phyloP scores from a whole-genome alignment of 2,329 filamentous ascomycete genomes.

The Aspergillus japonicus region DNA sequence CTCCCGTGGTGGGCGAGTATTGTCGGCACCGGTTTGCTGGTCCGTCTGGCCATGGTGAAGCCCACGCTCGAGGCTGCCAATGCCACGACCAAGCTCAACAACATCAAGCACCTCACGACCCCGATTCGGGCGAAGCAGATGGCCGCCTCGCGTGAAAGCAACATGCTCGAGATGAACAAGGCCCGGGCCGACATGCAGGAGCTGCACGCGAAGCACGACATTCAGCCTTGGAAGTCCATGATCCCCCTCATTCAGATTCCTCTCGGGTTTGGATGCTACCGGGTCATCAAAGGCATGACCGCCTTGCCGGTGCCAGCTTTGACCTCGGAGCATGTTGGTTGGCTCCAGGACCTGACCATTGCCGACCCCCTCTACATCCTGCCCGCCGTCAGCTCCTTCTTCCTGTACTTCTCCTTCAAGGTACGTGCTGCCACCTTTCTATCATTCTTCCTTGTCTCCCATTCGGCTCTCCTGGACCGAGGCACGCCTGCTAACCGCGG shows the following conservation, averaged over 20 bases:
- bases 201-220: conserved; percentile 56
- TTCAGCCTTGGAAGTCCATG: conserved; percentile 53
- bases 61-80: conserved; percentile 64
- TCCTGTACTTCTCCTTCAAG: conserved; percentile 60
- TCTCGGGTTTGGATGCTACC: conserved; percentile 78
- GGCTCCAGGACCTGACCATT: conserved; percentile 75
- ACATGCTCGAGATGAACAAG: conserved; percentile 51
- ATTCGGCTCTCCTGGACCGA: background rate
- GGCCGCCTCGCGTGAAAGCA: conserved; percentile 40
- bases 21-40: conserved; percentile 59
- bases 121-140: conserved; percentile 60
- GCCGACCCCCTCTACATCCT: conserved; percentile 76
- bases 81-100: conserved; percentile 60
- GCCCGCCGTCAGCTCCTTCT: conserved; percentile 59
- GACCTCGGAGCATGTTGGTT: conserved; percentile 67
- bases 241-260: conserved; percentile 64
- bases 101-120: conserved; percentile 57
- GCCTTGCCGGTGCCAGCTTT: conserved; percentile 77
- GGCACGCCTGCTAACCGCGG: conserved; percentile 1
- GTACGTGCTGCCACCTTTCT: conserved; percentile 40
- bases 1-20: conserved; percentile 83
- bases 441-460: conserved; percentile 11
- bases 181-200: conserved; percentile 49
- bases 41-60: conserved; percentile 66
- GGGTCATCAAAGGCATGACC: conserved; percentile 71